Evolutionary conservation across 176 grass and related monocot genomes (phyloP).

Genomic region (Aegilops umbellulata): DNA sequence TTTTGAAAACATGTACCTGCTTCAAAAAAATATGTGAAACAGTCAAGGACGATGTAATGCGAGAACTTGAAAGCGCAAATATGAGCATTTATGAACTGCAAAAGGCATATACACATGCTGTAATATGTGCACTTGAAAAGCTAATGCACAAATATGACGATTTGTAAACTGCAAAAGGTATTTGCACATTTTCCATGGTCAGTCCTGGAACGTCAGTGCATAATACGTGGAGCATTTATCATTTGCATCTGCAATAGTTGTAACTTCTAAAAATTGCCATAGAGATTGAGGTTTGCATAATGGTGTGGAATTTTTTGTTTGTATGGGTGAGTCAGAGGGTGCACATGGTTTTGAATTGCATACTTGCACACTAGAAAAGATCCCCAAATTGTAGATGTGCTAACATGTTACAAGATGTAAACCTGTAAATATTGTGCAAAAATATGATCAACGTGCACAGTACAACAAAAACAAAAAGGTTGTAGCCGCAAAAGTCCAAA

Average conservation of each 20-base stretch:
- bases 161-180: constrained; percentile 24
- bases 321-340: not conserved
- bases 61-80: not conserved
- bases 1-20: not conserved
- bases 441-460: not conserved
- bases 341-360: not conserved
- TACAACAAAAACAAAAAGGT: not conserved
- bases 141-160: not conserved
- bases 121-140: not conserved
- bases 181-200: constrained; percentile 18
- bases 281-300: constrained; percentile 9
- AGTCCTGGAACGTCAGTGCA: constrained; percentile 1
- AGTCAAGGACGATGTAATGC: not conserved
- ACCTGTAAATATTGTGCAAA: not conserved
- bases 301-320: not conserved
- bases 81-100: not conserved
- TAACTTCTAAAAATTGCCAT: constrained; percentile 4
- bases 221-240: constrained; percentile 14
- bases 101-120: not conserved
- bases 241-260: constrained; percentile 5
- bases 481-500: not conserved
- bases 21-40: not conserved
- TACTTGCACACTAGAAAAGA: not conserved
- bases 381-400: not conserved
- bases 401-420: not conserved